Percentiles rank a stretch among this genome's conserved stretches.
Evolutionary conservation across 257 asterid species (phyloP).

Genomic region (Knoxia roxburghii): DNA sequence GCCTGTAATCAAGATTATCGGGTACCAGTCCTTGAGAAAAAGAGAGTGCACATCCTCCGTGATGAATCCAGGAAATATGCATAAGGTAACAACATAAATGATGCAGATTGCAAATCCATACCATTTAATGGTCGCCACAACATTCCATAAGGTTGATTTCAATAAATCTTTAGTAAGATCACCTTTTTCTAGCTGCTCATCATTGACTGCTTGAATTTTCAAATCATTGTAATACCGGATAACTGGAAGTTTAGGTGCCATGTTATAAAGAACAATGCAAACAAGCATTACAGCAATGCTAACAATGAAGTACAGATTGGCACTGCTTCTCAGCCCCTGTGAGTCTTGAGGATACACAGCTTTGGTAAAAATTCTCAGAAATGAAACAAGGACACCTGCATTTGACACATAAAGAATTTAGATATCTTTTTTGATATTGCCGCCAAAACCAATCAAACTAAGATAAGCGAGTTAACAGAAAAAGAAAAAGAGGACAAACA

Average conservation of each 20-base stretch:
- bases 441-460: background rate
- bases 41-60: constrained; percentile 92
- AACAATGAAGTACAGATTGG: constrained; percentile 78
- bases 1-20: constrained; percentile 63
- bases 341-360: constrained; percentile 79
- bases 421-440: background rate
- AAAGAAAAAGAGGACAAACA: background rate
- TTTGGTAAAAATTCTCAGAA: constrained; percentile 68
- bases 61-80: constrained; percentile 83
- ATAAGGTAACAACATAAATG: constrained; percentile 69
- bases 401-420: constrained; percentile 5
- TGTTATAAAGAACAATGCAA: constrained; percentile 65
- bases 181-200: constrained; percentile 70
- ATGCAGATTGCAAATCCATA: constrained; percentile 52
- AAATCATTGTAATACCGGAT: constrained; percentile 61
- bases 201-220: constrained; percentile 53
- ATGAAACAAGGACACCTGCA: constrained; percentile 86
- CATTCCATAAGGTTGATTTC: constrained; percentile 65
- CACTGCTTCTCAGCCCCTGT: constrained; percentile 76
- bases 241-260: constrained; percentile 75
- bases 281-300: constrained; percentile 61
- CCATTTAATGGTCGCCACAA: constrained; percentile 79
- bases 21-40: constrained; percentile 80
- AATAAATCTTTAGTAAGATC: constrained; percentile 53
- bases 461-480: background rate